These are phyloP conservation scores for Chondrus crispus DNA, from an alignment of 23 red algal genomes.

Conservation along the genomic window DNA sequence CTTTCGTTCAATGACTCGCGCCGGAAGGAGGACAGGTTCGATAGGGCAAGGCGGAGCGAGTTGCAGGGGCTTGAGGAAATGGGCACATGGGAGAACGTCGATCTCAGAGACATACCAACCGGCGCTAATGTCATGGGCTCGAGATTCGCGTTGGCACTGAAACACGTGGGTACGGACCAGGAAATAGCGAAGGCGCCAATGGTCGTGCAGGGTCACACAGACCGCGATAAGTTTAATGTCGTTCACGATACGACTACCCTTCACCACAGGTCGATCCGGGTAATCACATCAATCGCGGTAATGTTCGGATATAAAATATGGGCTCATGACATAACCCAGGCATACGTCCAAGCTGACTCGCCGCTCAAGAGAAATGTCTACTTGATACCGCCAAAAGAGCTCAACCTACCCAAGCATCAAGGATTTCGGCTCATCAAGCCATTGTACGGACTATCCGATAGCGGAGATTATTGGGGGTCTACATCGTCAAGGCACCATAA, in stretches of 20 bases:
- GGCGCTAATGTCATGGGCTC: not conserved
- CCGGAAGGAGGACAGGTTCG: not conserved
- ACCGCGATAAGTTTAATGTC: not conserved
- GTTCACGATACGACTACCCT: constrained; percentile 5
- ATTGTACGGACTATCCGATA: not conserved
- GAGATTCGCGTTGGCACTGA: not conserved
- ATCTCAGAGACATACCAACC: not conserved
- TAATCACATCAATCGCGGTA: not conserved
- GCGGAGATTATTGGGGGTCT: not conserved
- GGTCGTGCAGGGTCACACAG: constrained; percentile 17
- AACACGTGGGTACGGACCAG: not conserved
- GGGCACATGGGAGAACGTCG: not conserved
- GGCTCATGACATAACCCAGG: not conserved
- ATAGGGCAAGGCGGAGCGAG: not conserved
- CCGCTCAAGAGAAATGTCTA: not conserved
- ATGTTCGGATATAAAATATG: not conserved
- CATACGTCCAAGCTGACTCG: not conserved
- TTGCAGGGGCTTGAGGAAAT: not conserved
- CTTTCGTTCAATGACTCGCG: not conserved
- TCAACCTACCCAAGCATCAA: not conserved
- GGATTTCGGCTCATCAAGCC: not conserved
- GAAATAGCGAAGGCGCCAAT: not conserved
- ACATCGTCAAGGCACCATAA: not conserved
- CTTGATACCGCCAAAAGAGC: not conserved
- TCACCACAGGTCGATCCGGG: not conserved